Evolutionary conservation across 371 early-diverging fungal genomes (phyloP), one percentile per base, ranked within the genome.

Genomic region (Nematocida sp.): DNA sequence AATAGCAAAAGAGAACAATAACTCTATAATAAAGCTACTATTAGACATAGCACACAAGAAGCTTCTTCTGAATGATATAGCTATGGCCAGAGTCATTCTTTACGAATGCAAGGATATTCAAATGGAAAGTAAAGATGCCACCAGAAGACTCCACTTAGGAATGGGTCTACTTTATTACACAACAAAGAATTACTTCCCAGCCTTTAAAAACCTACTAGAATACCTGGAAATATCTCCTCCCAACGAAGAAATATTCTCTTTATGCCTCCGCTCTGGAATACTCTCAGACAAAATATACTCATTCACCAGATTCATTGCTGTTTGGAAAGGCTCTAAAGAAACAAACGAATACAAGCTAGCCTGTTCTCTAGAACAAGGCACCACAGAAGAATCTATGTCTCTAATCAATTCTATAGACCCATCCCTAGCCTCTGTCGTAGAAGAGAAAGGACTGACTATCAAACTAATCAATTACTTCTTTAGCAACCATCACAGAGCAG

Each of bases 391-490:
- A n/a, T 4, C 60, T 15, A 34, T 25, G 17, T 5, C 32, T 17
- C 5, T 70, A 11, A 17, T 46, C 3, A 25, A 32, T 13, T 19
- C 1, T 2, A 40, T 57, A 11, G 47, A 60, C 23, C 15, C 5
- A 29, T 4, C 45, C 17, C 32, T 70, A 7, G 31, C 32, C 3
- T 32, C 11, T 13, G 34, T 31, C 7, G 74, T 70, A 13, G 43
- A 57, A 37, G 38, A 37, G 27, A 70, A 70, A 41, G 60, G 49
- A 41, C 13, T 61, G 2, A 21, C 48, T 27, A 70, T 70, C 5
- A 38, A 41, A 21, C 55, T 70, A 1, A 47, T 70, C 5, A 70
- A 70, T 19, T 70, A 60, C 55, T 70, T 70, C 52, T 70, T 70
- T 43, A 60, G 46, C 60, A 45, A 60, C 49, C 74, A 49, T 19